phyloP scores from a whole-genome alignment of 768 basidiomycete genomes.

The Boletus sp. region DNA sequence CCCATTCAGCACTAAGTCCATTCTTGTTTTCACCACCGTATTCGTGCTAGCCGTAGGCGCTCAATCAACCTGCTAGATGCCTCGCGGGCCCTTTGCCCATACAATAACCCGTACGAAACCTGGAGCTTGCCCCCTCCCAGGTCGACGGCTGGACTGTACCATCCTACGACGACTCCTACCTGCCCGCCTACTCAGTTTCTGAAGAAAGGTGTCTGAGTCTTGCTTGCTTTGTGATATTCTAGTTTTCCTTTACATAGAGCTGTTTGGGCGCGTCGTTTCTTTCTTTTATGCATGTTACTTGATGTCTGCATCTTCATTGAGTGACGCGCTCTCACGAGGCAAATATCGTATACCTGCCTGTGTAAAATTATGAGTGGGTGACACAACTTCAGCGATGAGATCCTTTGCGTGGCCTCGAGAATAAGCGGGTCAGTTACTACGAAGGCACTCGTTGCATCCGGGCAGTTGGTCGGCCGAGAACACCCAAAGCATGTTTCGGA shows the following conservation, averaged over 20 bases:
- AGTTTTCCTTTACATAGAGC: background rate
- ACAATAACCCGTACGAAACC: constrained; percentile 9
- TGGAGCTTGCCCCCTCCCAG: constrained; percentile 5
- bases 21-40: background rate
- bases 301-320: background rate
- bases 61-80: constrained; percentile 3
- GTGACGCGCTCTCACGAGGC: background rate
- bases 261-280: background rate
- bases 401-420: background rate
- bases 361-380: background rate
- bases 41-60: background rate
- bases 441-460: background rate
- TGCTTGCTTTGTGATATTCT: background rate
- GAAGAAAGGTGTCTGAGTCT: background rate
- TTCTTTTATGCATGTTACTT: background rate
- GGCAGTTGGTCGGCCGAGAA: background rate
- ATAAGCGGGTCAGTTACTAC: background rate
- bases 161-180: background rate
- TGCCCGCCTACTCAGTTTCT: constrained; percentile 4
- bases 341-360: background rate
- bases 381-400: background rate
- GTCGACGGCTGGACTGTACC: constrained; percentile 5
- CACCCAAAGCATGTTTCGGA: background rate
- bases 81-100: constrained; percentile 7
- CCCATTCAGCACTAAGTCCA: background rate